Conservation (phyloP, 257 asterid species). For the Solanum pimpinellifolium region DNA sequence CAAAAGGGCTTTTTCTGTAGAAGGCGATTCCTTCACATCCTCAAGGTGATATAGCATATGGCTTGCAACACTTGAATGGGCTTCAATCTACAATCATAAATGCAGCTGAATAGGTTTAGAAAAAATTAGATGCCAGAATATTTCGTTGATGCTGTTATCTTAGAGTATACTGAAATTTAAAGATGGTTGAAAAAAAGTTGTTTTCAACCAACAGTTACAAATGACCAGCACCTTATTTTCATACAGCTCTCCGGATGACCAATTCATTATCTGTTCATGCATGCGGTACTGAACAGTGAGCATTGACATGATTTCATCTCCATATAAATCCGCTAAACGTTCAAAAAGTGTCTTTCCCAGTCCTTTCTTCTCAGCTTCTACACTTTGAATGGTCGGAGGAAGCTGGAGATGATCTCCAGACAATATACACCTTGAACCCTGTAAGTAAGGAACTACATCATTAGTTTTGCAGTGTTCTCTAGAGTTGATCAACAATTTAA, state of each 20-base stretch:
- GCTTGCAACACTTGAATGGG: constrained; percentile 80
- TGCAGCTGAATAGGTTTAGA: constrained; percentile 5
- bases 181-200: background rate
- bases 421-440: constrained; percentile 90
- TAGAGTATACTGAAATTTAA: background rate
- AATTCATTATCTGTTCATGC: constrained; percentile 88
- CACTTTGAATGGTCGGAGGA: constrained; percentile 97
- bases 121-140: background rate
- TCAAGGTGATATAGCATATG: constrained; percentile 66
- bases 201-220: background rate
- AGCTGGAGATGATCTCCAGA: constrained; percentile 97
- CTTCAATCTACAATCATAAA: constrained; percentile 50
- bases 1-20: constrained; percentile 78
- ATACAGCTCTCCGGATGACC: constrained; percentile 89
- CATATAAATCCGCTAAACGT: constrained; percentile 81
- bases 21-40: constrained; percentile 67
- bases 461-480: constrained; percentile 1
- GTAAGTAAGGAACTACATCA: constrained; percentile 4
- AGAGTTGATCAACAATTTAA: background rate
- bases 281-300: constrained; percentile 98
- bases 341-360: constrained; percentile 91
- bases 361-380: constrained; percentile 93
- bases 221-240: constrained; percentile 61
- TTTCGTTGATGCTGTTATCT: background rate
- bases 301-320: constrained; percentile 74